Percentiles rank a stretch among this genome's conserved stretches.
Conservation (phyloP, 2,329 filamentous ascomycete genomes). For the Fusarium guadeloupense region DNA sequence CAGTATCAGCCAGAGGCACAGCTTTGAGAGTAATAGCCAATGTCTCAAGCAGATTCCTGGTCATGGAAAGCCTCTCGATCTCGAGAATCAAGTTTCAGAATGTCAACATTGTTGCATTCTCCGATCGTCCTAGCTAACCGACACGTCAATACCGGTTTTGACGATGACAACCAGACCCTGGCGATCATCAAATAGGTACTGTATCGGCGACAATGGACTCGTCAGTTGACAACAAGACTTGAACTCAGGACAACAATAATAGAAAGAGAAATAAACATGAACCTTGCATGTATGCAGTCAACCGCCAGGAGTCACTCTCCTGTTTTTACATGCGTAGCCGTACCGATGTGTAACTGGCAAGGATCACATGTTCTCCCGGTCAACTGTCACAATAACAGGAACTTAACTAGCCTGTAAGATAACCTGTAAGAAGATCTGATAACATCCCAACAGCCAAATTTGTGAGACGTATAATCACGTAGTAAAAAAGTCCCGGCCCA, state of each 20-base stretch:
- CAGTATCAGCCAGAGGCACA: constrained; percentile 11
- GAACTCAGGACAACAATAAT: not conserved
- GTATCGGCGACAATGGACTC: not conserved
- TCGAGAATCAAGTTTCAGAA: constrained; percentile 17
- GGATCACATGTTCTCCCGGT: constrained; percentile 7
- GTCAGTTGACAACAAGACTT: not conserved
- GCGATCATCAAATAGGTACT: not conserved
- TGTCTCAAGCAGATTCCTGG: constrained; percentile 1
- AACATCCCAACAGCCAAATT: constrained; percentile 11
- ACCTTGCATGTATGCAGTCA: constrained; percentile 4
- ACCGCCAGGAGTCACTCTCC: not conserved
- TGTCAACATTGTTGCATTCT: constrained; percentile 12
- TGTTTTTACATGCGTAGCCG: constrained; percentile 10
- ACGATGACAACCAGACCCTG: not conserved
- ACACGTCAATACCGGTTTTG: not conserved
- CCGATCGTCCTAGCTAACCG: constrained; percentile 11
- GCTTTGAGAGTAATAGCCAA: constrained; percentile 15
- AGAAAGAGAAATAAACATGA: constrained; percentile 7
- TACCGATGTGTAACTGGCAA: constrained; percentile 7
- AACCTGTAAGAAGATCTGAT: constrained; percentile 20
- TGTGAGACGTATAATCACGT: not conserved
- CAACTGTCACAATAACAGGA: constrained; percentile 19
- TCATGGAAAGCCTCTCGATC: not conserved
- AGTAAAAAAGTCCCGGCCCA: not conserved
- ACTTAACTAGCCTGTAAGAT: constrained; percentile 8